Percentiles rank a stretch among this genome's conserved stretches.
Evolutionary conservation across 768 basidiomycete species (phyloP).

Genomic region (Favolaschia claudopus): DNA sequence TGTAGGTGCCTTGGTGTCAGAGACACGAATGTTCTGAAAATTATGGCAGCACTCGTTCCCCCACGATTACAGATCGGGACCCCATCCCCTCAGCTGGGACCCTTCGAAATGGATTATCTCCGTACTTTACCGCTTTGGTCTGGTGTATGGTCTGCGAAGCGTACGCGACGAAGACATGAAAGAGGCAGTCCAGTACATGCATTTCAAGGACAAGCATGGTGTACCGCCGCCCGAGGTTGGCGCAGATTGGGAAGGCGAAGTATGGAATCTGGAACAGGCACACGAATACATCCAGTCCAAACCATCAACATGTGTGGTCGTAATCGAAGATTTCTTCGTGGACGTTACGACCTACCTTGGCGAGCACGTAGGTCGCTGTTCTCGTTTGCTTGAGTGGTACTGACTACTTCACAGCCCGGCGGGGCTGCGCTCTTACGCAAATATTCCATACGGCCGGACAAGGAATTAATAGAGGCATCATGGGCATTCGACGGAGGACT

Average conservation of each 20-base stretch:
- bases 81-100: conserved; percentile 71
- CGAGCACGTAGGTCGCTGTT: conserved; percentile 66
- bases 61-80: conserved; percentile 78
- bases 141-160: conserved; percentile 56
- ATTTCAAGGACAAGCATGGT: conserved; percentile 42
- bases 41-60: conserved; percentile 73
- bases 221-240: conserved; percentile 22
- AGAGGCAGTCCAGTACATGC: conserved; percentile 59
- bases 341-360: conserved; percentile 68
- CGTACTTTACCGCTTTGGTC: conserved; percentile 54
- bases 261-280: conserved; percentile 51
- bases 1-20: conserved; percentile 39
- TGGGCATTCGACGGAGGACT: conserved; percentile 77
- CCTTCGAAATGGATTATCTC: conserved; percentile 83
- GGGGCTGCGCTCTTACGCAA: conserved; percentile 60
- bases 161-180: conserved; percentile 57
- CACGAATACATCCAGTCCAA: conserved; percentile 39
- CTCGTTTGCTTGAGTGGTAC: not conserved
- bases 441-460: conserved; percentile 47
- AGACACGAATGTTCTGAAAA: not conserved
- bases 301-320: conserved; percentile 53
- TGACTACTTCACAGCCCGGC: conserved; percentile 58
- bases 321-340: conserved; percentile 67
- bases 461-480: conserved; percentile 53
- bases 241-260: conserved; percentile 42